These are phyloP conservation scores for Talinum fruticosum DNA, from an alignment of 148 eudicot species.

Conservation along the genomic window DNA sequence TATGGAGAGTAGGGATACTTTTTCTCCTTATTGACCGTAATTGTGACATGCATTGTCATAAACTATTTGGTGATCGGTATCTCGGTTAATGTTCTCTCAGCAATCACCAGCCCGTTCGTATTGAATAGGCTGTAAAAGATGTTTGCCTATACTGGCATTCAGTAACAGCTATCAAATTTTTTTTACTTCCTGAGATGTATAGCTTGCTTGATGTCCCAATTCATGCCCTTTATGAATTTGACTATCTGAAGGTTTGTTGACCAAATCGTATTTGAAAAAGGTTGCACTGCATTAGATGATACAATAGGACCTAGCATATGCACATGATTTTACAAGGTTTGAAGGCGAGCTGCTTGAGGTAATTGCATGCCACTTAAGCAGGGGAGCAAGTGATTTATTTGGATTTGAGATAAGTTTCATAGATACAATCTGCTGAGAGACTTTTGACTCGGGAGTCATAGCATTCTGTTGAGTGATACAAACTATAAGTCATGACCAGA, in stretches of 20 bases:
- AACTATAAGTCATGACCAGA: not conserved
- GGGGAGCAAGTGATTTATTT: not conserved
- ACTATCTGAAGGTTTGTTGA: not conserved
- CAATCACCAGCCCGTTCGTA: too few relatives aligned
- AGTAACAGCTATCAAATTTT: not conserved
- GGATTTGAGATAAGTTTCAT: not conserved
- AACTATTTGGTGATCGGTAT: too few relatives aligned
- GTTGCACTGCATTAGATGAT: not conserved
- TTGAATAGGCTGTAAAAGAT: too few relatives aligned
- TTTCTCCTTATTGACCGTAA: too few relatives aligned
- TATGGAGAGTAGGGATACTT: too few relatives aligned
- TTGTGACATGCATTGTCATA: too few relatives aligned
- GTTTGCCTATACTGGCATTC: not conserved
- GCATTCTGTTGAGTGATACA: not conserved
- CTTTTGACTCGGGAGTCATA: not conserved
- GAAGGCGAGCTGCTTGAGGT: not conserved
- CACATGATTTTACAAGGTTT: not conserved
- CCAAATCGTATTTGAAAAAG: not conserved
- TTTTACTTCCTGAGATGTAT: not conserved
- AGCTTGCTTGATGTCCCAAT: not conserved
- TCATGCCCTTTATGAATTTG: not conserved
- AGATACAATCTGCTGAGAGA: not conserved
- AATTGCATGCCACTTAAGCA: not conserved
- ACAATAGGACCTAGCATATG: not conserved
- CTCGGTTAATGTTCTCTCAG: too few relatives aligned